Conservation (phyloP, 257 asterid species). For the Thymus mandschuricus region DNA sequence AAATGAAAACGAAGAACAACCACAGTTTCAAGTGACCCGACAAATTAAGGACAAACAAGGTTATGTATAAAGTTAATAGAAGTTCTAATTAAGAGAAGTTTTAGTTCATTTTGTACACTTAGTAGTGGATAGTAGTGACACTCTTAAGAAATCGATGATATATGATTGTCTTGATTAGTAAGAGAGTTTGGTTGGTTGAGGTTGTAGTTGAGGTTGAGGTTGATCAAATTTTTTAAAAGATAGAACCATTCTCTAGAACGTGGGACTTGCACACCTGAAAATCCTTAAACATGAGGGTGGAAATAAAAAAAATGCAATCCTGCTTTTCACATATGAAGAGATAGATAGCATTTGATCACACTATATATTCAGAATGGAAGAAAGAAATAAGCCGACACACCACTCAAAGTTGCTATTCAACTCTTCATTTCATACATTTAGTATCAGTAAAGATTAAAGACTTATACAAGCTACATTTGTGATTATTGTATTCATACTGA, state of each 20-base stretch:
- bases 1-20: not conserved
- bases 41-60: constrained; percentile 9
- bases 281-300: not conserved
- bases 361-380: not conserved
- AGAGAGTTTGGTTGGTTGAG: not conserved
- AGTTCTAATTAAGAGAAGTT: not conserved
- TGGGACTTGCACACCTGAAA: constrained; percentile 2
- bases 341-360: constrained; percentile 1
- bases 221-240: not conserved
- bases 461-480: not conserved
- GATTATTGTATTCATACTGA: not conserved
- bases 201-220: not conserved
- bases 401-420: constrained; percentile 2
- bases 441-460: not conserved
- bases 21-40: not conserved
- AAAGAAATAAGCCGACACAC: not conserved
- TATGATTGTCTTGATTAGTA: not conserved
- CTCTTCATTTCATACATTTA: constrained; percentile 5
- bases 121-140: not conserved
- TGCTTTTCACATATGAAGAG: constrained; percentile 1
- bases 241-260: not conserved
- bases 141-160: not conserved
- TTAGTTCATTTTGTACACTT: not conserved
- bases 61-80: constrained; percentile 6
- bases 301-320: not conserved